Base-by-base conservation (phyloP, 257 asterid genomes). In the Fraxinus cuspidata region DNA sequence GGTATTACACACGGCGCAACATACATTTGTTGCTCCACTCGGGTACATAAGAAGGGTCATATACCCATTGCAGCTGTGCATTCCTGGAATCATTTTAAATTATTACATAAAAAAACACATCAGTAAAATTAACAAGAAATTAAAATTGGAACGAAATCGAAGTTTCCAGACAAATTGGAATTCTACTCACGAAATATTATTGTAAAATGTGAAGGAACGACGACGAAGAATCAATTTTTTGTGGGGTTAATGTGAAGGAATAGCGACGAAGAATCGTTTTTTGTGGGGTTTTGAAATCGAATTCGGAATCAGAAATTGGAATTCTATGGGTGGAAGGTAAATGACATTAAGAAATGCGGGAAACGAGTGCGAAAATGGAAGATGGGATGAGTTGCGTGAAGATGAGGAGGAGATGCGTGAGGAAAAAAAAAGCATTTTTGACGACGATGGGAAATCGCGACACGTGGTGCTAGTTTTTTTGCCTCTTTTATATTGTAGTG, bases 31-130 rank as follows among this genome's bases (percentile, higher is more conserved):
- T 51, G 98, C 94, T 51, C 97, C 98, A 78, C 94, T 87, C 7
- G 98, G 99, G 83, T 92, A 92, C 90, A 93, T 83, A 81, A 95
- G 93, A 77, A 90, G 82, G 82, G 78, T 93, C 89, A 97, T 83
- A 64, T 98, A 95, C 75, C 99, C 98, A 79, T 84, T 92, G 87
- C 97, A 95, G 88, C 91, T 91, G 97, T 93, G 98, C 99, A 93
- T 95, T 82, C 78, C 91, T 86, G 80, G 76, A 56, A 79, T 66
- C 70, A 16, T 74, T 73, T 78, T 76, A 56, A 31, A 74, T 69
- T 2, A 15, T 42, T 67, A 16, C 47, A 23, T 10, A 38, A 70
- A 38, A 72, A 58, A 68, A 53, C 82, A 32, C 34, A 69, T 69
- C 53, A 76, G 18, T 25, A 51, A 70, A 44, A 27, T 10, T 27